Evolutionary conservation across 2,329 filamentous ascomycete species (phyloP).

Genomic region (Thelonectria discophora): DNA sequence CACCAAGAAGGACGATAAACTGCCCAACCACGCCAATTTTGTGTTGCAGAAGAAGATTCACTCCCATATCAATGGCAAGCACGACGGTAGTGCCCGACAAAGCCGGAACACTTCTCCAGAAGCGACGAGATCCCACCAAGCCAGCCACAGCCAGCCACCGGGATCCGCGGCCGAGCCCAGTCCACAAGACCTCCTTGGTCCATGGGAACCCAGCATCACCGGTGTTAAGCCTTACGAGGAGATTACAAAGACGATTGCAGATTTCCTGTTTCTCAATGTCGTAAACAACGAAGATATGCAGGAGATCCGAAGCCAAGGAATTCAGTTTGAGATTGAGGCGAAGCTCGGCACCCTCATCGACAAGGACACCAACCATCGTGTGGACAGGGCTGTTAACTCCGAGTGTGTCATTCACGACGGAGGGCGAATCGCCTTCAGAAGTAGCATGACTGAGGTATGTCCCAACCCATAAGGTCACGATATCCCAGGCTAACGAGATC

Average conservation of each 20-base stretch:
- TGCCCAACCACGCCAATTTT: conserved; percentile 47
- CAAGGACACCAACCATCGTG: conserved; percentile 73
- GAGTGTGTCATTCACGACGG: conserved; percentile 74
- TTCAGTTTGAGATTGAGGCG: conserved; percentile 91
- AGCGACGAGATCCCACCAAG: conserved; percentile 46
- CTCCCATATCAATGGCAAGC: conserved; percentile 51
- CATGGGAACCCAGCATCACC: conserved; percentile 75
- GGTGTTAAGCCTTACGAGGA: conserved; percentile 77
- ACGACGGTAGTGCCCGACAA: conserved; percentile 39
- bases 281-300: conserved; percentile 72
- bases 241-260: conserved; percentile 77
- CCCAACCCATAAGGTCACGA: neutral
- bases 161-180: conserved; percentile 42
- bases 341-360: conserved; percentile 87
- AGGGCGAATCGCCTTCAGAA: conserved; percentile 75
- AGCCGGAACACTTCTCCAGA: conserved; percentile 61
- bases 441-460: conserved; percentile 87
- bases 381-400: conserved; percentile 72
- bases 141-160: conserved; percentile 32
- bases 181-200: conserved; percentile 55
- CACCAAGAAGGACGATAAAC: conserved; percentile 47
- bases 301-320: conserved; percentile 69
- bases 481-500: conserved; percentile 28
- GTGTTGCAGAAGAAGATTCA: conserved; percentile 42
- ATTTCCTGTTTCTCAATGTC: conserved; percentile 80